Percentiles rank a stretch among this genome's conserved stretches.
These are phyloP conservation scores for Scedosporium aurantiacum DNA, from an alignment of 2,329 filamentous ascomycete genomes.

Conservation along the genomic window DNA sequence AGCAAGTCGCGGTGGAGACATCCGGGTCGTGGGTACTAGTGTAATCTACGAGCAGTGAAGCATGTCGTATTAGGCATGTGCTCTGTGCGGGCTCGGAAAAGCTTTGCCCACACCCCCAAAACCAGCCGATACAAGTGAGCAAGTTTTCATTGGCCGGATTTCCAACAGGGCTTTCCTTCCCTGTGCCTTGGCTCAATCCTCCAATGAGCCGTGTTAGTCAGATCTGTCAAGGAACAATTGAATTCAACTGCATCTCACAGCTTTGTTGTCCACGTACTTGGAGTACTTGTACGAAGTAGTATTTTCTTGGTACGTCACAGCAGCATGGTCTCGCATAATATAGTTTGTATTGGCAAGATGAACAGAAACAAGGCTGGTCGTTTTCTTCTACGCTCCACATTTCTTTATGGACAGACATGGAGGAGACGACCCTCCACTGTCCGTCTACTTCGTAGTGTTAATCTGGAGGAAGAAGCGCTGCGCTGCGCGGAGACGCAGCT, in stretches of 20 bases:
- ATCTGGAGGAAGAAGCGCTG: background rate
- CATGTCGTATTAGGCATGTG: no score
- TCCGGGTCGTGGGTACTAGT: no score
- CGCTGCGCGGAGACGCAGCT: no score
- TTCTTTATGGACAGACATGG: no score
- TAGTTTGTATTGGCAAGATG: background rate
- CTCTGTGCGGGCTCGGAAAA: background rate
- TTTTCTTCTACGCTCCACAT: no score
- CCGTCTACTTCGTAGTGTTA: no score
- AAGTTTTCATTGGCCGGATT: conserved; percentile 33
- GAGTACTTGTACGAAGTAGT: no score
- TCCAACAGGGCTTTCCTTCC: conserved; percentile 4
- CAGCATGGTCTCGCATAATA: background rate
- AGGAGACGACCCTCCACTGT: no score
- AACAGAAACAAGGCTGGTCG: background rate
- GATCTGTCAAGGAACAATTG: background rate
- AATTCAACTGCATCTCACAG: no score
- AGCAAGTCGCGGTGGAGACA: no score
- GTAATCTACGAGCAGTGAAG: background rate
- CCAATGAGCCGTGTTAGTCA: conserved; percentile 5
- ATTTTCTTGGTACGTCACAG: background rate
- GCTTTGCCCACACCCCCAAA: background rate
- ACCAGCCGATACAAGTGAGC: conserved; percentile 19
- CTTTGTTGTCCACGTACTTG: no score
- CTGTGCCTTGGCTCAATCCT: conserved; percentile 6